Evolutionary conservation across 768 basidiomycete species (phyloP).

Genomic region (Mycena vulgaris): DNA sequence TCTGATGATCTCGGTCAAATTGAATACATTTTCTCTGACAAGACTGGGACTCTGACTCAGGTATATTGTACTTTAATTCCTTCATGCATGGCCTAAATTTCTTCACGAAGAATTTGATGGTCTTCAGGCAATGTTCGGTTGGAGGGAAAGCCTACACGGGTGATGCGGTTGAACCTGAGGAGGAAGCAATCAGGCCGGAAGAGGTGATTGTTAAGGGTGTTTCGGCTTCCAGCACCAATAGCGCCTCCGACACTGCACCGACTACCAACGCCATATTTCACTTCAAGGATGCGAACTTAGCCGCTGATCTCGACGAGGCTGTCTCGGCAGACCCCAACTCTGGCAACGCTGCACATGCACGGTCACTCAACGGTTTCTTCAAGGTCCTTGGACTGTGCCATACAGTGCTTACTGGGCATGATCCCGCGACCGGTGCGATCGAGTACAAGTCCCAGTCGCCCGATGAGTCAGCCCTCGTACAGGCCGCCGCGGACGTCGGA

Average conservation of each 20-base stretch:
- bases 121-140: constrained; percentile 94
- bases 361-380: constrained; percentile 92
- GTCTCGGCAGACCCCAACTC: constrained; percentile 69
- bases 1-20: constrained; percentile 99
- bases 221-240: constrained; percentile 40
- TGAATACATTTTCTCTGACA: constrained; percentile 98
- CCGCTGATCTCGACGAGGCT: constrained; percentile 73
- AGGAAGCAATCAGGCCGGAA: background rate
- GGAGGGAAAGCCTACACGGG: constrained; percentile 88
- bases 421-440: constrained; percentile 80
- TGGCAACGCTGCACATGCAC: constrained; percentile 73
- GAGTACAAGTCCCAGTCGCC: constrained; percentile 98
- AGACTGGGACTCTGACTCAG: constrained; percentile 98
- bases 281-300: constrained; percentile 77
- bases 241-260: constrained; percentile 20
- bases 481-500: constrained; percentile 95
- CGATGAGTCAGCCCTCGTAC: constrained; percentile 96
- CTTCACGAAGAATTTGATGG: constrained; percentile 82
- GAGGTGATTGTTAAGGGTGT: constrained; percentile 25
- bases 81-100: background rate
- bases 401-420: constrained; percentile 88
- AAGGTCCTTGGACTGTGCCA: constrained; percentile 94
- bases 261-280: constrained; percentile 41
- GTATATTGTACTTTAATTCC: constrained; percentile 51
- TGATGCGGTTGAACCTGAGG: constrained; percentile 60